Evolutionary conservation across 2,329 filamentous ascomycete genomes (phyloP).

Genomic region (Xenoacremonium recifei): DNA sequence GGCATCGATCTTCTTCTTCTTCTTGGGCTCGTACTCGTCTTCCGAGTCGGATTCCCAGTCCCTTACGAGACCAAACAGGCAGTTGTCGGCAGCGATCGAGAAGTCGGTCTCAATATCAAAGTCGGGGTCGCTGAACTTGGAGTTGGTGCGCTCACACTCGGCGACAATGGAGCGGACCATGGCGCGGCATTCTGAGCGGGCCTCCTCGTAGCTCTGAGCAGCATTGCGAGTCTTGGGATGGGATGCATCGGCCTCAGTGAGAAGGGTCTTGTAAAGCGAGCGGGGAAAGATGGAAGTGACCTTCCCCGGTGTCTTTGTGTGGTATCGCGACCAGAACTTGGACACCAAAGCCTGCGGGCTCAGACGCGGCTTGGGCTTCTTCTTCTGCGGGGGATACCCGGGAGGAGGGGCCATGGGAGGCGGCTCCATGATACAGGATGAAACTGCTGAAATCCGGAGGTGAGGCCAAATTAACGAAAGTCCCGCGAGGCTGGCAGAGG

Average conservation of each 20-base stretch:
- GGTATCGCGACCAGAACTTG: slow-evolving; percentile 43
- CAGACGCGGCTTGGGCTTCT: slow-evolving; percentile 18
- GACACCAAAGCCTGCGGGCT: slow-evolving; percentile 39
- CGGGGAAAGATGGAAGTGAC: slow-evolving; percentile 45
- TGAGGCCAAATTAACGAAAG: neutral
- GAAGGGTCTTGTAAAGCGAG: slow-evolving; percentile 34
- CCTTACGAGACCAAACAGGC: slow-evolving; percentile 33
- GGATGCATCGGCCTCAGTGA: slow-evolving; percentile 18
- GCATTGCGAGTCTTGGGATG: slow-evolving; percentile 35
- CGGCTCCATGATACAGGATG: slow-evolving; percentile 10
- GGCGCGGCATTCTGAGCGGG: slow-evolving; percentile 38
- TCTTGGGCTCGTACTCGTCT: slow-evolving; percentile 2
- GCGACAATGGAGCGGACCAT: slow-evolving; percentile 38
- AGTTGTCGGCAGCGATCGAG: slow-evolving; percentile 34
- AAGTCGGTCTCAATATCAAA: slow-evolving; percentile 42
- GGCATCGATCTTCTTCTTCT: neutral
- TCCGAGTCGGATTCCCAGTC: slow-evolving; percentile 13
- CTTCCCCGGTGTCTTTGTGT: slow-evolving; percentile 39
- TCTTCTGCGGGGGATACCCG: slow-evolving; percentile 3
- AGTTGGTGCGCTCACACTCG: slow-evolving; percentile 44
- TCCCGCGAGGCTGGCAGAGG: neutral
- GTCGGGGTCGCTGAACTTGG: slow-evolving; percentile 44
- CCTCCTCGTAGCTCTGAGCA: slow-evolving; percentile 40
- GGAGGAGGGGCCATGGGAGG: slow-evolving; percentile 1
- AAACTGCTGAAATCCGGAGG: neutral